Evolutionary conservation across 1,284 basidiomycete genomes (phyloP), one percentile per base, ranked within the genome.

Genomic region (Ustilago loliicola): DNA sequence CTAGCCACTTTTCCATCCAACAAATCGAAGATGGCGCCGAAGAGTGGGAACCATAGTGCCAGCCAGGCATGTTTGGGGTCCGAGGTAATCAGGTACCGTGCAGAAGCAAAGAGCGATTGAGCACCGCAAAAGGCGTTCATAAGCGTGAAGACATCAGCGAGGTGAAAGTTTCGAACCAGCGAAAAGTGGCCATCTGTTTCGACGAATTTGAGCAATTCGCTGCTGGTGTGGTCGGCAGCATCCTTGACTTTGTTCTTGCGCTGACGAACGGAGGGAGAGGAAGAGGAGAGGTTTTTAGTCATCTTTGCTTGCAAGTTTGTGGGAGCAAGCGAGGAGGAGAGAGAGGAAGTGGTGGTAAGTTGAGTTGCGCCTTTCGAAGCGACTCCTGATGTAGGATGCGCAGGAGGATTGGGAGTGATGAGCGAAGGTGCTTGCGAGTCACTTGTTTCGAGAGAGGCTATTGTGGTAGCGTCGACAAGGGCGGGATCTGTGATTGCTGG

Each of bases 91-190:
- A 96, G 90, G 88, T 96, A 96, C 69, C 92, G 92, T 45, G 93
- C 94, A 9, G 94, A 96, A 40, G 93, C 95, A 87, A 96, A 96
- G 78, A 99, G 90, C 47, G 96, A 98, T 82, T 98, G 93, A 17
- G 94, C 94, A 67, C 97, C 97, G 88, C 97, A 99, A 86, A 99
- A 94, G 47, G 97, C 97, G 86, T 99, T 99, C 92, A 97, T 96
- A 79, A 99, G 94, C n/a, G 96, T 99, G 83, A 99, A 95, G 52
- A 97, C 90, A 88, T 99, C 96, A 80, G 96, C 96, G 38, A 99
- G 91, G 67, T 96, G 94, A 87, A 99, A 99, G 88, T 98, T 99
- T 81, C 96, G 83, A 1, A 86, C 85, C 15, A 86, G 79, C 27
- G 79, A 82, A 56, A 86, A 86, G 57, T 86, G 85, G n/a, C 85